These are phyloP conservation scores for Nepenthes gracilis DNA, from an alignment of 148 eudicot species.

Conservation along the genomic window DNA sequence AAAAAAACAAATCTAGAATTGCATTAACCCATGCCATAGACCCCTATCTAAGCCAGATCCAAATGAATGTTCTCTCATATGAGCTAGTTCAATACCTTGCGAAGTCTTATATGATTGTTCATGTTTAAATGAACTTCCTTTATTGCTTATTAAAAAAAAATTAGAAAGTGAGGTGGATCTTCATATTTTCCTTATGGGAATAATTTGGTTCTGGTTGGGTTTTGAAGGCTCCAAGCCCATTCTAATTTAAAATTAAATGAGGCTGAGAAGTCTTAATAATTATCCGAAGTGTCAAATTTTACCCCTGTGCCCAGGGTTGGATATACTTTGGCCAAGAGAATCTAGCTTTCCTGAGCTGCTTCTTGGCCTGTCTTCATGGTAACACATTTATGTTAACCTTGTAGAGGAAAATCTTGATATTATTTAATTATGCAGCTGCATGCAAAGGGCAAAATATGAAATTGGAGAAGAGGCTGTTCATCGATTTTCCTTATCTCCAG, in stretches of 20 bases:
- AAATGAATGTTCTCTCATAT: too few species aligned
- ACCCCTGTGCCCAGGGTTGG: neutral
- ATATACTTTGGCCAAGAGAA: neutral
- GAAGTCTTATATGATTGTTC: too few species aligned
- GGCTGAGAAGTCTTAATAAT: neutral
- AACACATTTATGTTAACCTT: neutral
- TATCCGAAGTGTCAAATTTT: too few species aligned
- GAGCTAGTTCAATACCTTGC: too few species aligned
- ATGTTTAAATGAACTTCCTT: too few species aligned
- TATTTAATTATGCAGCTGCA: constrained; percentile 50
- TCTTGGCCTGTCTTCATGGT: neutral
- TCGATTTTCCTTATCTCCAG: constrained; percentile 84
- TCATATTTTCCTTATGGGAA: too few species aligned
- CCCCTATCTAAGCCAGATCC: too few species aligned
- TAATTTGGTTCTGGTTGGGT: neutral
- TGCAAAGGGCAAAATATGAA: constrained; percentile 89
- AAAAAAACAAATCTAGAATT: too few species aligned
- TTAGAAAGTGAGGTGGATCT: too few species aligned
- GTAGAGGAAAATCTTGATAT: constrained; percentile 1
- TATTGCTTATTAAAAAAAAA: too few species aligned
- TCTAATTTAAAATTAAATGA: neutral
- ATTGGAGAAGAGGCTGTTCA: constrained; percentile 96
- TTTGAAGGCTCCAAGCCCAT: neutral
- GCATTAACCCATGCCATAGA: too few species aligned
- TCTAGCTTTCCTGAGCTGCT: neutral